Evolutionary conservation across 176 grass and related monocot species (phyloP), one percentile per base, ranked within the genome.

Genomic region (Eragrostis curvula): DNA sequence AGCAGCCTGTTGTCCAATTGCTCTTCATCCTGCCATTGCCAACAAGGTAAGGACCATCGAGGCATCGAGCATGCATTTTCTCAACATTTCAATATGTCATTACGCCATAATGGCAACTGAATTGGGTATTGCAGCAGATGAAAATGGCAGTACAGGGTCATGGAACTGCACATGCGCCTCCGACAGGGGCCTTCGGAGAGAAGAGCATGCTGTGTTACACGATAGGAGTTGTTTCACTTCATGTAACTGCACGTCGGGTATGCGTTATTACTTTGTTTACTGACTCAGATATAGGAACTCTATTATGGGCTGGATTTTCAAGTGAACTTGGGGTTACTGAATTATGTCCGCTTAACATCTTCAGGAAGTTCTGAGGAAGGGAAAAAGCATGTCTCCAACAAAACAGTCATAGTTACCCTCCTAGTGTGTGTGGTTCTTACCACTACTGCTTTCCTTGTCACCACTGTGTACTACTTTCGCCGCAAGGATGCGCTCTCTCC

Each of bases 241-340:
- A 68, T 99, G 96, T 73, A 96, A 99, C 83, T 99, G 96, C 89
- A 99, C 90, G 69, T 90, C 85, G 0, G 93, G 96, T 99, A 87
- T 50, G 75, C n/a, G 18, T 62, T 1, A 25, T 32, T 18, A 18
- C 36, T 46, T 69, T 41, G 27, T 60, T 71, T 63, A 74, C 9
- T 66, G 14, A 72, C 79, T 61, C 68, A 79, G 55, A 75, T 63
- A 13, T 25, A 67, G 30, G 13, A n/a, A 3, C 1, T 66, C 18
- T 5, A 13, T 1, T 43, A 57, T 25, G 17, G 23, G 36, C 59
- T 63, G 44, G 57, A 62, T 68, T 41, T 74, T 48, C 48, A n/a
- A 30, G 11, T 73, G 57, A 80, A 70, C 15, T 68, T 58, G 28
- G 11, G 8, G 25, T 61, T 51, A 56, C 73, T 83, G 77, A 87